Percentiles rank a stretch among this genome's conserved stretches.
phyloP scores from a whole-genome alignment of 1,139 yeast genomes.

The Suhomyces bolitotheri region DNA sequence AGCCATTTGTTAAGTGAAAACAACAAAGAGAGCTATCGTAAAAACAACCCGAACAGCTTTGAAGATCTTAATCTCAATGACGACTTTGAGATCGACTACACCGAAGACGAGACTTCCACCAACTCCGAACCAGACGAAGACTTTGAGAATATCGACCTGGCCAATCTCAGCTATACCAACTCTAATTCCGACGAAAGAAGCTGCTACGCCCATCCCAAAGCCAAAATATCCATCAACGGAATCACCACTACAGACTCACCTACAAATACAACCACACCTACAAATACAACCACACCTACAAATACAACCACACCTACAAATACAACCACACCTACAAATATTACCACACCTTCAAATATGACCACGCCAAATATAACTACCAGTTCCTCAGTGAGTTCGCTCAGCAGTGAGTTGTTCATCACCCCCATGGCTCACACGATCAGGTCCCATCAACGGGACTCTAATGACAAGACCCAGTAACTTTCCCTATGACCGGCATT shows the following conservation, averaged over 20 bases:
- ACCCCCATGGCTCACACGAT: too few relatives aligned
- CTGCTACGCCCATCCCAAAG: constrained; percentile 45
- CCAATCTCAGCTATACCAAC: constrained; percentile 15
- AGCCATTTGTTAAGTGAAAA: constrained; percentile 51
- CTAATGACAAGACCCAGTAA: too few relatives aligned
- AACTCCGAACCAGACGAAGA: constrained; percentile 15
- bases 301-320: too few relatives aligned
- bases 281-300: too few relatives aligned
- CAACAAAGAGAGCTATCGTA: constrained; percentile 34
- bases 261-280: too few relatives aligned
- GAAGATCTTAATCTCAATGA: constrained; percentile 18
- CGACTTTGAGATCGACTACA: constrained; percentile 30
- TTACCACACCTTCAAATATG: too few relatives aligned
- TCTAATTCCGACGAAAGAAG: constrained; percentile 33
- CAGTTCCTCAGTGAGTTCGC: too few relatives aligned
- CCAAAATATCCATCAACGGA: constrained; percentile 21
- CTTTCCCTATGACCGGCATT: too few relatives aligned
- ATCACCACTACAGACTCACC: neutral
- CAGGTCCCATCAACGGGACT: too few relatives aligned
- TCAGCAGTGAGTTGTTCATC: too few relatives aligned
- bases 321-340: too few relatives aligned
- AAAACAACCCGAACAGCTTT: constrained; percentile 6
- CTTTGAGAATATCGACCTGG: constrained; percentile 8
- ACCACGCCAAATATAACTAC: too few relatives aligned
- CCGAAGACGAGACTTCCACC: constrained; percentile 15